Evolutionary conservation across 2,329 filamentous ascomycete genomes (phyloP).

Genomic region (Neobulgaria alba): DNA sequence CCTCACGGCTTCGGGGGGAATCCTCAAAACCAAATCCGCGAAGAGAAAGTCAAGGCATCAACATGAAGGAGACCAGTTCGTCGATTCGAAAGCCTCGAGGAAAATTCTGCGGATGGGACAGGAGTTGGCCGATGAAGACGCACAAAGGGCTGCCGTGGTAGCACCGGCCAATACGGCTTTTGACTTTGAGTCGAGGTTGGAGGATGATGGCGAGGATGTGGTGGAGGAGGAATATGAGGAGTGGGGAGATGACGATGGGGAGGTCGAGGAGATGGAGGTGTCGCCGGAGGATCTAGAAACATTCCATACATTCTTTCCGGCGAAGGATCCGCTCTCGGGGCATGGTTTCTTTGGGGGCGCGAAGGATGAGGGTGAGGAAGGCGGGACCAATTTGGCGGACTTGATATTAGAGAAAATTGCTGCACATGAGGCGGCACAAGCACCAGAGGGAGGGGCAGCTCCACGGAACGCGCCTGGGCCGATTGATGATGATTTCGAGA

Average conservation of each 20-base stretch:
- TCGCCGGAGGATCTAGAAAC: conserved; percentile 82
- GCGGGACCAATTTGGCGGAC: conserved; percentile 75
- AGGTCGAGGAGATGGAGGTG: conserved; percentile 54
- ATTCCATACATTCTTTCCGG: conserved; percentile 83
- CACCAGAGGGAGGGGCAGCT: conserved; percentile 26
- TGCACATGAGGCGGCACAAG: conserved; percentile 68
- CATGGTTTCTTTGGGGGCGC: conserved; percentile 24
- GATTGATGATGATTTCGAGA: conserved; percentile 70
- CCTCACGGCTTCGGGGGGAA: conserved; percentile 59
- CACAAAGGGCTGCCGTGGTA: conserved; percentile 35
- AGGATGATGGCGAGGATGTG: conserved; percentile 38
- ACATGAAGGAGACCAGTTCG: conserved; percentile 58
- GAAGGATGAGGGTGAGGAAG: conserved; percentile 36
- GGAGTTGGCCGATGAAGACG: conserved; percentile 78
- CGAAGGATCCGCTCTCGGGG: conserved; percentile 35
- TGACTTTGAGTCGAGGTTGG: conserved; percentile 66
- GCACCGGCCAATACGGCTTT: conserved; percentile 56
- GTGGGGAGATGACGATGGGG: conserved; percentile 73
- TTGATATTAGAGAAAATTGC: conserved; percentile 93
- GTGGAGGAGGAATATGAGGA: conserved; percentile 50
- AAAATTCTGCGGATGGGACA: conserved; percentile 87
- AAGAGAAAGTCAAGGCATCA: conserved; percentile 57
- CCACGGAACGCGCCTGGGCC: conserved; percentile 29
- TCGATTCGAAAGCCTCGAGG: conserved; percentile 80
- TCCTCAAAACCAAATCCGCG: conserved; percentile 65